Percentiles rank a stretch among this genome's conserved stretches.
These are phyloP conservation scores for Agarophyton chilense DNA, from an alignment of 23 red algal genomes.

Conservation along the genomic window DNA sequence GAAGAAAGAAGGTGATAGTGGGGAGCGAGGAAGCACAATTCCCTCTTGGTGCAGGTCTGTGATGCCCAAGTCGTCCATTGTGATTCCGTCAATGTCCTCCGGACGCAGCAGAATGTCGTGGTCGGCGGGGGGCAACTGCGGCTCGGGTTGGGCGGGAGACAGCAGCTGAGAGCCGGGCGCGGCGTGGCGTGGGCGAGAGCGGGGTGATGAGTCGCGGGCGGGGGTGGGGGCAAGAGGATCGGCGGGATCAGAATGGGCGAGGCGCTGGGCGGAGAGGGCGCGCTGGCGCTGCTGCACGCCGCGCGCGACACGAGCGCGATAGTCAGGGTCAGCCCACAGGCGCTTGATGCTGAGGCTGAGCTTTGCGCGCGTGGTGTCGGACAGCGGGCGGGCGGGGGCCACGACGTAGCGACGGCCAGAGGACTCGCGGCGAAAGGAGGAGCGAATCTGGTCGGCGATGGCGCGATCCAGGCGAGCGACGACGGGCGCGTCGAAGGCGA, in stretches of 20 bases:
- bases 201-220: not conserved
- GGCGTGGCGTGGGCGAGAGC: too few species aligned
- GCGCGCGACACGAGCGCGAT: conserved; percentile 37
- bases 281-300: conserved; percentile 40
- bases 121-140: not conserved
- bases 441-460: conserved; percentile 14
- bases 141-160: not conserved
- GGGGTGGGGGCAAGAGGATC: too few species aligned
- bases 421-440: not conserved
- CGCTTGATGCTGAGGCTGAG: conserved; percentile 62
- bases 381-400: conserved; percentile 3
- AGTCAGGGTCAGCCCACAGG: conserved; percentile 79
- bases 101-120: conserved; percentile 24
- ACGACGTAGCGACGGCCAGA: not conserved
- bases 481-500: conserved; percentile 8
- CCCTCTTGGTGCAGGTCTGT: conserved; percentile 31
- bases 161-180: not conserved
- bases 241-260: too few species aligned
- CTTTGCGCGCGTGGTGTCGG: conserved; percentile 58
- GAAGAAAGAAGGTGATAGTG: not conserved
- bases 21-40: not conserved
- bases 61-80: conserved; percentile 63
- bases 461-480: not conserved
- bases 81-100: conserved; percentile 19
- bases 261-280: not conserved